phyloP scores from a whole-genome alignment of 331 rosid genomes.

The Quercus tomentella region DNA sequence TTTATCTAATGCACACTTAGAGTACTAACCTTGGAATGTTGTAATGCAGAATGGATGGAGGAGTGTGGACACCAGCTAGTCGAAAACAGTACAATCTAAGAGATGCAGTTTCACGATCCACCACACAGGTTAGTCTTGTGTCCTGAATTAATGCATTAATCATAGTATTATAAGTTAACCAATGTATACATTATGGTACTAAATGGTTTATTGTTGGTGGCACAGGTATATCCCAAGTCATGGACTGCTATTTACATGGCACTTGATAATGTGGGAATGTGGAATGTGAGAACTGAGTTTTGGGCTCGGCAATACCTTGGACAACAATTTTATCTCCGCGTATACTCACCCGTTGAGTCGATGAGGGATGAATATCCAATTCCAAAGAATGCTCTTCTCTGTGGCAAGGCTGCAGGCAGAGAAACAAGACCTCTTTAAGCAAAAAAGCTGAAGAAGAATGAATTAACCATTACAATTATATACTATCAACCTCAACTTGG shows the following conservation, averaged over 20 bases:
- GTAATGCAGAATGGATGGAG: conserved; percentile 74
- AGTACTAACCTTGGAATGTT: neutral
- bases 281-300: conserved; percentile 84
- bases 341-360: conserved; percentile 66
- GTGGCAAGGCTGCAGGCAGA: conserved; percentile 71
- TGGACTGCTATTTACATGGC: conserved; percentile 92
- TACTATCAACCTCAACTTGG: neutral
- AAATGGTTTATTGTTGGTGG: neutral
- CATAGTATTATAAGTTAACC: neutral
- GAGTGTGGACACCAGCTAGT: conserved; percentile 65
- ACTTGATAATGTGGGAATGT: conserved; percentile 87
- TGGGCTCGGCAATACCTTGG: conserved; percentile 96
- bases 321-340: conserved; percentile 78
- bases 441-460: neutral
- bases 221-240: conserved; percentile 87
- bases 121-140: conserved; percentile 61
- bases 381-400: conserved; percentile 86
- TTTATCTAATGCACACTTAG: no score
- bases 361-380: conserved; percentile 68
- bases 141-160: neutral
- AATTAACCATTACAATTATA: neutral
- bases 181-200: neutral
- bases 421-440: conserved; percentile 17
- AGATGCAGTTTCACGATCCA: conserved; percentile 77
- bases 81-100: conserved; percentile 65